phyloP scores from a whole-genome alignment of 1,284 basidiomycete species.

The Polyporus tsugae region DNA sequence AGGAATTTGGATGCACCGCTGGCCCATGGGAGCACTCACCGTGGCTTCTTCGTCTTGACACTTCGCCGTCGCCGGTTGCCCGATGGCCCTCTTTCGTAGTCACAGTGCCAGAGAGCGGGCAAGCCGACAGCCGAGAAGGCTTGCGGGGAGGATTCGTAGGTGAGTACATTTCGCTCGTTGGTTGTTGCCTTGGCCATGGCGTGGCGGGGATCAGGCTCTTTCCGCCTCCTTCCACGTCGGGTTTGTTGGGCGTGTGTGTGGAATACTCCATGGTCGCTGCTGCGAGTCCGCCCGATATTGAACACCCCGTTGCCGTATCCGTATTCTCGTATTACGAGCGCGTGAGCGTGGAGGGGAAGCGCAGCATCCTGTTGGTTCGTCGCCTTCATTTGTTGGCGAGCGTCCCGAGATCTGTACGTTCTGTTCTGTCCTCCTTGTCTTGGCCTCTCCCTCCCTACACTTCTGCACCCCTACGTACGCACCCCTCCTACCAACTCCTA shows the following conservation, averaged over 20 bases:
- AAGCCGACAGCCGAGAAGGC: neutral
- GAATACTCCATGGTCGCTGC: neutral
- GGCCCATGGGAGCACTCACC: neutral
- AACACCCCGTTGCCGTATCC: neutral
- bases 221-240: neutral
- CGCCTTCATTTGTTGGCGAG: no score
- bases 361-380: no score
- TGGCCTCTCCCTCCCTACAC: no score
- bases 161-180: neutral
- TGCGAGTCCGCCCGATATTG: neutral
- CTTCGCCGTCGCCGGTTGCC: neutral
- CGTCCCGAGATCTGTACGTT: no score
- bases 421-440: no score
- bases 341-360: no score
- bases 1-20: neutral
- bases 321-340: neutral
- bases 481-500: no score
- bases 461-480: no score
- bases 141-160: neutral
- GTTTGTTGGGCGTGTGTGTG: neutral
- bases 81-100: neutral
- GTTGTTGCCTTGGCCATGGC: neutral
- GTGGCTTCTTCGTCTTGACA: neutral
- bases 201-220: neutral
- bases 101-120: neutral